Evolutionary conservation across 495 filamentous ascomycete species (phyloP).

Genomic region (Aspergillus cristatus): DNA sequence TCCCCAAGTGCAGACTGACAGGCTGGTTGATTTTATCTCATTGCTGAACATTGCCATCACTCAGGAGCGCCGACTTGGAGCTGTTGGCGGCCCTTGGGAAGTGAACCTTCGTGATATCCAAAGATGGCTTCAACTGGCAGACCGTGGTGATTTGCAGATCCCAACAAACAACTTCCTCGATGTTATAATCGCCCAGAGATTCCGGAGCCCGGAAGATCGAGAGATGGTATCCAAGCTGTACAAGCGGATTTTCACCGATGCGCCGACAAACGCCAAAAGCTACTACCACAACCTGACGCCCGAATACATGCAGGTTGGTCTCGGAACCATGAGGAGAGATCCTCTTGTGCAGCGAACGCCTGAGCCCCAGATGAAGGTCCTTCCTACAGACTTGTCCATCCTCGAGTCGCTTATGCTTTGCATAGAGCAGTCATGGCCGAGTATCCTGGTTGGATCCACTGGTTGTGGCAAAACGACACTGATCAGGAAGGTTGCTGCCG

Average conservation of each 20-base stretch:
- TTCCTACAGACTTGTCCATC: slow-evolving; percentile 50
- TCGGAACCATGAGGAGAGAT: slow-evolving; percentile 59
- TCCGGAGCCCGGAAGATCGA: slow-evolving; percentile 63
- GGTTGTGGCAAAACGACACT: slow-evolving; percentile 80
- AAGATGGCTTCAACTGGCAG: slow-evolving; percentile 73
- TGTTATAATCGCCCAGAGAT: slow-evolving; percentile 80
- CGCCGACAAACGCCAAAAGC: slow-evolving; percentile 26
- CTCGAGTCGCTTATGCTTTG: slow-evolving; percentile 84
- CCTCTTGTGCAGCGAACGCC: slow-evolving; percentile 42
- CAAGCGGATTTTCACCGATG: slow-evolving; percentile 38
- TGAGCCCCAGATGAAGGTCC: slow-evolving; percentile 45
- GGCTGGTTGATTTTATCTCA: slow-evolving; percentile 73
- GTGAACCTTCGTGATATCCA: slow-evolving; percentile 91
- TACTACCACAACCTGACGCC: slow-evolving; percentile 61
- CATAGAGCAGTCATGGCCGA: slow-evolving; percentile 75
- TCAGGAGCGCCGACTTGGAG: slow-evolving; percentile 55
- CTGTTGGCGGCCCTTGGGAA: slow-evolving; percentile 89
- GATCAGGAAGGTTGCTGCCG: slow-evolving; percentile 67
- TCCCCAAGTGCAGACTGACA: slow-evolving; percentile 42
- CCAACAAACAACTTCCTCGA: slow-evolving; percentile 63
- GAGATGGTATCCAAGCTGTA: slow-evolving; percentile 55
- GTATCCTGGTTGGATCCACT: slow-evolving; percentile 77
- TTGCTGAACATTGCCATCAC: slow-evolving; percentile 61
- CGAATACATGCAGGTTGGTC: slow-evolving; percentile 65
- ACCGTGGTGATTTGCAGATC: slow-evolving; percentile 37